Percentiles rank a stretch among this genome's conserved stretches.
phyloP scores from a whole-genome alignment of 257 asterid genomes.

The Nicotiana tabacum region DNA sequence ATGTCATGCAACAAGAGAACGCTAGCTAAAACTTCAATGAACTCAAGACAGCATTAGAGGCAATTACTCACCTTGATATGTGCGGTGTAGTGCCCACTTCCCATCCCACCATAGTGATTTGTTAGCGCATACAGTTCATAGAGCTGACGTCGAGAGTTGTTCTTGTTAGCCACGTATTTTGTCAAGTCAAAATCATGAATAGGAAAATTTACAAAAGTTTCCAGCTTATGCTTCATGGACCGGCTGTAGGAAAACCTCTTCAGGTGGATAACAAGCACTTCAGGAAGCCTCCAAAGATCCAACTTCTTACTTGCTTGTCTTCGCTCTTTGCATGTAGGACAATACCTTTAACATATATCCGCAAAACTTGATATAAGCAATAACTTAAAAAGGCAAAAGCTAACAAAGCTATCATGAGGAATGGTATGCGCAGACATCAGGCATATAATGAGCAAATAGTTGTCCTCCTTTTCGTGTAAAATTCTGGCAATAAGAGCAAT shows the following conservation, averaged over 20 bases:
- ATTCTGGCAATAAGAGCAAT: neutral
- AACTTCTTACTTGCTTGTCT: conserved; percentile 97
- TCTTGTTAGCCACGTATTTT: conserved; percentile 89
- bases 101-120: conserved; percentile 98
- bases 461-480: neutral
- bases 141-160: conserved; percentile 69
- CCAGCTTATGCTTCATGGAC: conserved; percentile 97
- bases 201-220: conserved; percentile 94
- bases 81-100: conserved; percentile 98
- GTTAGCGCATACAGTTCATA: conserved; percentile 94
- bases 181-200: conserved; percentile 89
- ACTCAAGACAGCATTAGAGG: neutral
- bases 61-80: conserved; percentile 66
- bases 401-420: neutral
- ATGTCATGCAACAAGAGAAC: neutral
- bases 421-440: neutral
- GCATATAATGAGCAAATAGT: neutral
- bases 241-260: conserved; percentile 96
- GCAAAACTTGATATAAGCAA: neutral
- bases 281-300: conserved; percentile 99
- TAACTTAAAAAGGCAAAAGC: neutral
- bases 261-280: conserved; percentile 94
- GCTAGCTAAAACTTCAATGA: neutral
- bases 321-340: conserved; percentile 98
- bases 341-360: conserved; percentile 55